Evolutionary conservation across 495 filamentous ascomycete genomes (phyloP).

Genomic region (Mycothermus thermophilus): DNA sequence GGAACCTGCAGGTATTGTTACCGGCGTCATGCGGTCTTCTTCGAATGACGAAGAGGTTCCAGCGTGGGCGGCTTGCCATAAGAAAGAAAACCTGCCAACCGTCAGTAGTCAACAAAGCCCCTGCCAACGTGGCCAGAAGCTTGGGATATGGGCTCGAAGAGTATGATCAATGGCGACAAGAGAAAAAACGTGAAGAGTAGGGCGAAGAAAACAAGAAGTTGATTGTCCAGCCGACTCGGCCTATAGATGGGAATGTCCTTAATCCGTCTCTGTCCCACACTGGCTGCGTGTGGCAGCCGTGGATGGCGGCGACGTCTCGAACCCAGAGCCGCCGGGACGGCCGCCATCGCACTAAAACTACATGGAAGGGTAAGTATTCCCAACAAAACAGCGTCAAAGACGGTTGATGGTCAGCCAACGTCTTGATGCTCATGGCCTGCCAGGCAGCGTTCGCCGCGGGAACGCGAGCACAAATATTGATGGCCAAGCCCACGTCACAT

Average conservation of each 20-base stretch:
- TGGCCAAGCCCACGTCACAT: too few relatives aligned
- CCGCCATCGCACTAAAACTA: conserved; percentile 10
- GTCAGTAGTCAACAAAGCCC: too few relatives aligned
- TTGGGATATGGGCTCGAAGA: too few relatives aligned
- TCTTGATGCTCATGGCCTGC: too few relatives aligned
- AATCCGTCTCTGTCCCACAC: not conserved
- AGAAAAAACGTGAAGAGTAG: conserved; percentile 1
- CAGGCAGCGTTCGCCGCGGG: too few relatives aligned
- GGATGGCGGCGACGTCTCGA: conserved; percentile 3
- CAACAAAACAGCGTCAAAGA: not conserved
- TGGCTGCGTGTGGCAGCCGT: not conserved
- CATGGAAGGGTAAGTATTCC: conserved; percentile 5
- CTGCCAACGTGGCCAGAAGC: not conserved
- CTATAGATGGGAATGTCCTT: conserved; percentile 1
- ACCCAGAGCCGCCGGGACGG: conserved; percentile 4
- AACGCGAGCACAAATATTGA: too few relatives aligned
- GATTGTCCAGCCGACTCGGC: conserved; percentile 11
- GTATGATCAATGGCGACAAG: conserved; percentile 1
- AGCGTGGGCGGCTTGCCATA: too few relatives aligned
- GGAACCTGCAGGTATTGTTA: not conserved
- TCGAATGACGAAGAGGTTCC: too few relatives aligned
- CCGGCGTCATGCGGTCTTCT: too few relatives aligned
- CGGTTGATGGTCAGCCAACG: not conserved
- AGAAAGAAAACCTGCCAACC: too few relatives aligned
- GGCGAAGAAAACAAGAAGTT: conserved; percentile 3